Conservation (phyloP, 768 basidiomycete genomes). For the Melanogaster broomeanus region DNA sequence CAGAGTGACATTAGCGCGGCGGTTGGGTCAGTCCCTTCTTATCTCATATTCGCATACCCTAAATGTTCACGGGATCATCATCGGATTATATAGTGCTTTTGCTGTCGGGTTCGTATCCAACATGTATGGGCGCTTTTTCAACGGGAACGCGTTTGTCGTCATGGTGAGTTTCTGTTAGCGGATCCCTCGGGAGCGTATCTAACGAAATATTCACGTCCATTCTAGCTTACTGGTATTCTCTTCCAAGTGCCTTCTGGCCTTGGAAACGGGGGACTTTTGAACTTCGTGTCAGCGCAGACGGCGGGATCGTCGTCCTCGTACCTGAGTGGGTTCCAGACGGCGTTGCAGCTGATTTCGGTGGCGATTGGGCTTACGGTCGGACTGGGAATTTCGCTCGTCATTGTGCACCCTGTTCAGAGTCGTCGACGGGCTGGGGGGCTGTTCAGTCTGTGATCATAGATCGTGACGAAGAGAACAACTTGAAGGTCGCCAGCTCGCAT, state of each 20-base stretch:
- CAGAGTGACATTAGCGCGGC: constrained; percentile 80
- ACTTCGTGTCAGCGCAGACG: constrained; percentile 59
- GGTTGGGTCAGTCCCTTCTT: constrained; percentile 50
- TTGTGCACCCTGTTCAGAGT: constrained; percentile 66
- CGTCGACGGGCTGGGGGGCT: constrained; percentile 57
- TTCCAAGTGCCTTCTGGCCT: constrained; percentile 87
- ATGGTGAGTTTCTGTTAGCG: constrained; percentile 50
- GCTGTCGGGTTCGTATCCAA: constrained; percentile 81
- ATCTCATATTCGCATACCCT: not conserved
- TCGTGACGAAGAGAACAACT: too few species aligned
- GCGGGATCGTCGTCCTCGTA: constrained; percentile 57
- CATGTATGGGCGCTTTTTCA: constrained; percentile 71
- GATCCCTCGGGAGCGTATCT: not conserved
- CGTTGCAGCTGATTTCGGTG: constrained; percentile 74
- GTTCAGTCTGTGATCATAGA: constrained; percentile 51
- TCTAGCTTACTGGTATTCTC: constrained; percentile 70
- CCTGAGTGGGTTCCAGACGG: constrained; percentile 71
- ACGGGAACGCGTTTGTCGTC: constrained; percentile 77
- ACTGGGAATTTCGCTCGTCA: constrained; percentile 65
- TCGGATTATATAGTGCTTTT: constrained; percentile 52
- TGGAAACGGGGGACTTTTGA: constrained; percentile 76
- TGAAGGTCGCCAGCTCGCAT: too few species aligned
- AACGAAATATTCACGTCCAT: not conserved
- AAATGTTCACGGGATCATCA: not conserved
- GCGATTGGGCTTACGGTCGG: constrained; percentile 82